Evolutionary conservation across 176 grass and related monocot species (phyloP), one percentile per base, ranked within the genome.

Genomic region (barley (Hordeum vulgare)): DNA sequence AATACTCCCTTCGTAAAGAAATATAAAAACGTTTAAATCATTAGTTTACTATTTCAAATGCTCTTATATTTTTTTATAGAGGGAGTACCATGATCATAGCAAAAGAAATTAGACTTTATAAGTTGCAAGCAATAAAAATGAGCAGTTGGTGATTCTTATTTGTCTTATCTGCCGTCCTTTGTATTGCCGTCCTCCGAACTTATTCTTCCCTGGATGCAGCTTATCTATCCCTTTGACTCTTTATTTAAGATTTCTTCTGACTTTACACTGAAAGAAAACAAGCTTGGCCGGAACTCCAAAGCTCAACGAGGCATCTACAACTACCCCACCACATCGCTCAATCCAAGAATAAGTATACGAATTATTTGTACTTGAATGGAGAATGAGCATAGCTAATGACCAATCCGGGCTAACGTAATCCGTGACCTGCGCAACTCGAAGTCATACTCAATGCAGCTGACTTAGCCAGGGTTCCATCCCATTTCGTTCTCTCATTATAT

Each of bases 201-300:
- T 63, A 54, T 47, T 77, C 33, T 37, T 47, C 27, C 2, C 66
- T 3, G 17, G 15, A 23, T 37, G 47, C 34, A 25, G 18, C 31
- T 59, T 66, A 20, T 58, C 9, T 36, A 58, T 47, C 21, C 61
- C 35, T 80, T 58, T 80, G 82, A 84, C 58, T 47, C 0, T 15
- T 35, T 59, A 80, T 15, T 35, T 59, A 80, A 61, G 59, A 66
- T 66, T 34, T 36, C 31, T 13, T 73, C 76, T 84, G 87, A 89
- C 70, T 81, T 76, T 53, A 12, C 36, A 12, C 36, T 56, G 58
- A 25, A 21, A 47, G 45, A 40, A 4, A 25, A 25, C 59, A 80
- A 21, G 15, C 17, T 5, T 29, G 23, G 21, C 10, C 23, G 23
- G 14, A 27, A 42, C 57, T 42, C 60, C 17, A 40, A 45, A 75